Conservation (phyloP, 805 yeast genomes). For the Ogataea angusta region DNA sequence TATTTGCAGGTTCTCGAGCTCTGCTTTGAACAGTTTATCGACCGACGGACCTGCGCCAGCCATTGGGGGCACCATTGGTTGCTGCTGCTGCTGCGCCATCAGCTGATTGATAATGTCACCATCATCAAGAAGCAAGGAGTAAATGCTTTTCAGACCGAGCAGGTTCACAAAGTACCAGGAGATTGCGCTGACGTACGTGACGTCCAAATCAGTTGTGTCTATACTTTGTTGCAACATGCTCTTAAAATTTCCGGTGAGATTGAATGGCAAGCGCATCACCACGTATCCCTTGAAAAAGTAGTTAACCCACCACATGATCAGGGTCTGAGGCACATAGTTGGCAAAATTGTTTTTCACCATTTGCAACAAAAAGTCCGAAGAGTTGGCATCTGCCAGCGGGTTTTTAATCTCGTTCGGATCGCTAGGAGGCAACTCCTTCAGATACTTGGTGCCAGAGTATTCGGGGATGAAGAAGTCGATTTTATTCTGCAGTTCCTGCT, state of each 20-base stretch:
- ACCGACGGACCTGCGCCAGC: conserved; percentile 62
- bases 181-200: conserved; percentile 86
- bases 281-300: conserved; percentile 90
- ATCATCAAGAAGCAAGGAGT: conserved; percentile 63
- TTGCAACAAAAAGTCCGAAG: conserved; percentile 68
- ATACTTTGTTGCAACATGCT: conserved; percentile 90
- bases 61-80: conserved; percentile 27
- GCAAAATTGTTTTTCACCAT: conserved; percentile 81
- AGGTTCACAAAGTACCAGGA: conserved; percentile 94
- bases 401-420: conserved; percentile 43
- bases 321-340: conserved; percentile 85
- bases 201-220: conserved; percentile 79
- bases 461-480: conserved; percentile 50
- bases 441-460: conserved; percentile 42
- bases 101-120: conserved; percentile 43
- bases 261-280: conserved; percentile 86
- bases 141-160: conserved; percentile 78
- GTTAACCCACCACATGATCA: conserved; percentile 95
- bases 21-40: conserved; percentile 59
- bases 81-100: conserved; percentile 38
- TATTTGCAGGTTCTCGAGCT: conserved; percentile 61
- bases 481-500: conserved; percentile 51
- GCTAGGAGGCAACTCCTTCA: conserved; percentile 43
- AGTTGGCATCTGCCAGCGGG: conserved; percentile 67
- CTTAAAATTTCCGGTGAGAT: conserved; percentile 84